Percentiles rank a stretch among this genome's conserved stretches.
Evolutionary conservation across 2,329 filamentous ascomycete species (phyloP).

Genomic region (Cytospora paraplurivora): DNA sequence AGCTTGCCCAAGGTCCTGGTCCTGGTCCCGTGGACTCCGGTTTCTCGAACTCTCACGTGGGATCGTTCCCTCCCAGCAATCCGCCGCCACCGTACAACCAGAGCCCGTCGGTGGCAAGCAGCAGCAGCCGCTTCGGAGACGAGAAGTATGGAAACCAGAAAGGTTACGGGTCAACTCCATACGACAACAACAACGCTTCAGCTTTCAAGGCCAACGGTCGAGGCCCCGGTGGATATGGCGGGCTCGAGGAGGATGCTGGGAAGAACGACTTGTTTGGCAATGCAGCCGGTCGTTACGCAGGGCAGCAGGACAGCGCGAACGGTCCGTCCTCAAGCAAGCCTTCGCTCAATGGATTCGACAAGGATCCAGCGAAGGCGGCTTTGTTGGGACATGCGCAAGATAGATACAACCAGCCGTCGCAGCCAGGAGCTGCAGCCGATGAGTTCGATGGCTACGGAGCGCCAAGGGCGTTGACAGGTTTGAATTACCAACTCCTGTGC

Average conservation of each 20-base stretch:
- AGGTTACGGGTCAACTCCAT: slow-evolving; percentile 57
- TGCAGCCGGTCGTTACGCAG: slow-evolving; percentile 35
- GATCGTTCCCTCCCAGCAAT: slow-evolving; percentile 31
- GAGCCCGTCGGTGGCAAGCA: slow-evolving; percentile 33
- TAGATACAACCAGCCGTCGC: slow-evolving; percentile 11
- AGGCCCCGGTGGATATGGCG: slow-evolving; percentile 63
- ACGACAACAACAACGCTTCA: slow-evolving; percentile 46
- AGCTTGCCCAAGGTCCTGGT: slow-evolving; percentile 37
- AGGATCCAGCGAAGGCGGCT: background rate
- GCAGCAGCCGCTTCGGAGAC: slow-evolving; percentile 52
- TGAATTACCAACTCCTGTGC: no score
- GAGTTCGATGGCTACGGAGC: slow-evolving; percentile 61
- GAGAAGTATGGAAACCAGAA: slow-evolving; percentile 54
- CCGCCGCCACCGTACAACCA: slow-evolving; percentile 43
- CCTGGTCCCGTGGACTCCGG: slow-evolving; percentile 30
- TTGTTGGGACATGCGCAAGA: slow-evolving; percentile 21
- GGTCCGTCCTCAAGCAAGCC: background rate
- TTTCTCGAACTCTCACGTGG: slow-evolving; percentile 35
- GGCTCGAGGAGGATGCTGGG: slow-evolving; percentile 54
- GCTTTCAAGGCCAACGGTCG: slow-evolving; percentile 35
- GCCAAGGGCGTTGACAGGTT: slow-evolving; percentile 66
- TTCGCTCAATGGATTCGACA: background rate
- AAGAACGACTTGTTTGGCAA: slow-evolving; percentile 60
- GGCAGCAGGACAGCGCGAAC: slow-evolving; percentile 24
- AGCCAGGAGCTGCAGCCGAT: slow-evolving; percentile 11